phyloP scores from a whole-genome alignment of 257 asterid genomes.

The Fraxinus americana region DNA sequence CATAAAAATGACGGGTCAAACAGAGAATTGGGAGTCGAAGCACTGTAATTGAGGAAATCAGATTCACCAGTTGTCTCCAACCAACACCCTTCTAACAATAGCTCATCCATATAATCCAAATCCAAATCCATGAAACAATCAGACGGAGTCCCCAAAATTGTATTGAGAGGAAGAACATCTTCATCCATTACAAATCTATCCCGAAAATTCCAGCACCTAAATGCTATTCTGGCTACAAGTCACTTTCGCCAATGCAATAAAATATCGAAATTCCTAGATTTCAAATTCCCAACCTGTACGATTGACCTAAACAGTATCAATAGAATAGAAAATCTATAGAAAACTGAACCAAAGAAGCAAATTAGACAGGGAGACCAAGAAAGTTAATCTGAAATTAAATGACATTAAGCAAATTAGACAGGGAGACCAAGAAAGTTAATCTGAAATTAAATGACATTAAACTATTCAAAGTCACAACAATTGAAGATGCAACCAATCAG shows the following conservation, averaged over 20 bases:
- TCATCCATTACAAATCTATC: constrained; percentile 58
- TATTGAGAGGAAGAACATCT: constrained; percentile 47
- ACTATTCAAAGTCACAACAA: constrained; percentile 21
- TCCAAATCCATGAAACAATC: constrained; percentile 80
- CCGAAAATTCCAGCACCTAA: constrained; percentile 21
- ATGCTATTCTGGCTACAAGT: constrained; percentile 1
- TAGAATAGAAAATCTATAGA: constrained; percentile 15
- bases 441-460: constrained; percentile 17
- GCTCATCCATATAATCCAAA: constrained; percentile 84
- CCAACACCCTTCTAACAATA: constrained; percentile 82
- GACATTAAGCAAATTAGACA: neutral
- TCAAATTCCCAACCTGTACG: constrained; percentile 33
- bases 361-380: neutral
- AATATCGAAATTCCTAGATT: constrained; percentile 18
- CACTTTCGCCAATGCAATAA: constrained; percentile 2
- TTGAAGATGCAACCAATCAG: constrained; percentile 27
- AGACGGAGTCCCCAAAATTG: constrained; percentile 36
- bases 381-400: constrained; percentile 10
- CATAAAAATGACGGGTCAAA: constrained; percentile 64
- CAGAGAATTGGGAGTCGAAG: constrained; percentile 50
- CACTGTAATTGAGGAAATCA: constrained; percentile 50
- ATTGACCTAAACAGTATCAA: constrained; percentile 19
- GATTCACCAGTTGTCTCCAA: constrained; percentile 68
- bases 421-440: neutral
- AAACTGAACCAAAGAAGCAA: neutral